A percentile compares a stretch with the other conserved stretches of the same genome.
Conservation (phyloP, 169 alveolate genomes). For the Eimeria maxima region DNA sequence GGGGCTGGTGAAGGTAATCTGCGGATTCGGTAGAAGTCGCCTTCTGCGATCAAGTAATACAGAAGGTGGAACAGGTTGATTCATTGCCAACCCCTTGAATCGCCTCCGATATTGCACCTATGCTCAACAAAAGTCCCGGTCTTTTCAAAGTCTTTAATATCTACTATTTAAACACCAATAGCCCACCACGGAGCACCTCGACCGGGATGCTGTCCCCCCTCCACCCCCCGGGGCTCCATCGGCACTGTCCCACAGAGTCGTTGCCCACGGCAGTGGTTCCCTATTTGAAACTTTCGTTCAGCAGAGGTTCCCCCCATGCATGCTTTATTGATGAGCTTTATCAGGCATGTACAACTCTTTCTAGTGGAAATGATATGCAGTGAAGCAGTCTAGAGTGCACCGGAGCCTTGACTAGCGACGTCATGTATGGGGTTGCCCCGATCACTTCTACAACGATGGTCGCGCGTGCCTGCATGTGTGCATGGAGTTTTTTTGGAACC, state of each 20-base stretch:
- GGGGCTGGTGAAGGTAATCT: background rate
- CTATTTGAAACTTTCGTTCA: background rate
- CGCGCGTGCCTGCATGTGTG: too few species aligned
- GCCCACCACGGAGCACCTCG: background rate
- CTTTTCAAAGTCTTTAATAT: background rate
- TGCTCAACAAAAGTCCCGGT: background rate
- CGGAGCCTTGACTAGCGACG: too few species aligned
- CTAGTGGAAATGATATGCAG: too few species aligned
- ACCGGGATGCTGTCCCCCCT: background rate
- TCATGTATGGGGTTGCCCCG: too few species aligned
- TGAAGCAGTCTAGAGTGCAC: too few species aligned
- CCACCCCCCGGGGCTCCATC: background rate
- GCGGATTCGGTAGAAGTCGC: background rate
- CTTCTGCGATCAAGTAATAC: background rate
- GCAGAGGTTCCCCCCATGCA: too few species aligned
- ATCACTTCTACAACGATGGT: too few species aligned
- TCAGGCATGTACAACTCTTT: too few species aligned
- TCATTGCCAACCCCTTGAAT: background rate
- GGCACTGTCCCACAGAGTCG: too few species aligned
- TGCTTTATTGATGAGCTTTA: too few species aligned
- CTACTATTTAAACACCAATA: background rate
- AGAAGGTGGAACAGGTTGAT: background rate
- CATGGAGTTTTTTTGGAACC: too few species aligned
- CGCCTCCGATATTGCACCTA: background rate
- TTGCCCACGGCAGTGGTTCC: background rate